phyloP scores from a whole-genome alignment of 305 asterid species.

The Plantago lanceolata region DNA sequence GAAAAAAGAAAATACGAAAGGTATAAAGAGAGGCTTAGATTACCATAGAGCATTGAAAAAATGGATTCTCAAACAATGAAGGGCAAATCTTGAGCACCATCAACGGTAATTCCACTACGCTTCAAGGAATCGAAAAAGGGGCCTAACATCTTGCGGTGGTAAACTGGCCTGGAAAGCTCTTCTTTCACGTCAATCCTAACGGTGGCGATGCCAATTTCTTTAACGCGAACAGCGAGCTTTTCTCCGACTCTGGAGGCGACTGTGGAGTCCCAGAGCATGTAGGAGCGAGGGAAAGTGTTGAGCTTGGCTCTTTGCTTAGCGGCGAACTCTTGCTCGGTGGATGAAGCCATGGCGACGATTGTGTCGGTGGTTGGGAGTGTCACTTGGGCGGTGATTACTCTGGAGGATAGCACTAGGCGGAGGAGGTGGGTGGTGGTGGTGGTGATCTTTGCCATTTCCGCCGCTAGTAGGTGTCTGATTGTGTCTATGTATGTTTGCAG shows the following conservation, averaged over 20 bases:
- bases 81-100: conserved; percentile 50
- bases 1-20: neutral
- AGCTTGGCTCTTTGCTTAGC: conserved; percentile 50
- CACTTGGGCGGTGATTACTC: conserved; percentile 73
- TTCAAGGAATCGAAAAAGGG: conserved; percentile 54
- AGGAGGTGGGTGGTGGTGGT: conserved; percentile 41
- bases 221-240: conserved; percentile 52
- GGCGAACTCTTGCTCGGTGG: conserved; percentile 64
- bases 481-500: neutral
- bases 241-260: conserved; percentile 58
- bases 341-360: conserved; percentile 72
- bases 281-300: conserved; percentile 53
- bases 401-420: conserved; percentile 54
- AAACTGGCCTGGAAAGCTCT: conserved; percentile 51
- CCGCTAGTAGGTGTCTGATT: conserved; percentile 17
- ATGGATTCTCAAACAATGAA: conserved; percentile 36
- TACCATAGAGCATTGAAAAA: neutral
- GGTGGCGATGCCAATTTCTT: conserved; percentile 40
- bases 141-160: conserved; percentile 49
- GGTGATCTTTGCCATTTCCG: conserved; percentile 32
- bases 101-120: conserved; percentile 46
- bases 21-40: neutral
- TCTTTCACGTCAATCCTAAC: conserved; percentile 53
- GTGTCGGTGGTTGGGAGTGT: conserved; percentile 41
- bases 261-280: conserved; percentile 45